Evolutionary conservation across 352 stramenopile genomes (phyloP), one percentile per base, ranked within the genome.

Genomic region (Phytophthora europaea): DNA sequence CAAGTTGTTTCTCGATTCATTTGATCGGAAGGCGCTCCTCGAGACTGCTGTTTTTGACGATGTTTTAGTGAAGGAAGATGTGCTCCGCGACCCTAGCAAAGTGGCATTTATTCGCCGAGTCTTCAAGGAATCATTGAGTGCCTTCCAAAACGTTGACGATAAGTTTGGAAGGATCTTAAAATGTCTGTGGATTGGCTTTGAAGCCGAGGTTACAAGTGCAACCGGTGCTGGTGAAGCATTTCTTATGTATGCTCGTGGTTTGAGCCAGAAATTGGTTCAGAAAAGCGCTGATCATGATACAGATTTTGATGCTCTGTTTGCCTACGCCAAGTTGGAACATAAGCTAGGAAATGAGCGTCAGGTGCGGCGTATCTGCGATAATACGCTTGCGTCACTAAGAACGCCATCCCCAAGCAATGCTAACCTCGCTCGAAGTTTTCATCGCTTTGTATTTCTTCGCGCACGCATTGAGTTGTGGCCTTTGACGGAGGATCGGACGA

Each of bases 391-490:
- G 28, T 83, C 79, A 23, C 60, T 89, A 4, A 53, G 52, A 12
- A 22, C 40, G 16, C 16, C 40, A 13, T 57, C 33, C 13, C 34
- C 23, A 26, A 69, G 54, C 28, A 48, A 74, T 38, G 8, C 45
- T 3, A 23, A 40, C 1, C 34, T 58, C 45, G 43, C 55, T 64
- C 73, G 72, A 34, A 34, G 33, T 28, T 85, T 89, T 12, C 87
- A 94, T 66, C 78, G 78, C 8, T 79, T 93, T 43, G 38, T 88
- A 5, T 93, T 85, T 75, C 70, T 92, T 23, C 83, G 83, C 2
- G 59, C 79, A 3, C 76, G 80, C 12, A 61, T 74, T 6, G 82
- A 88, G 33, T 53, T 82, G 43, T 89, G 77, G 77, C 33, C 33
- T 18, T 60, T 52, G 22, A 55, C 20, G 12, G 9, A 15, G 28